phyloP scores from a whole-genome alignment of 2,329 filamentous ascomycete genomes.

The Microascus cirrosus region DNA sequence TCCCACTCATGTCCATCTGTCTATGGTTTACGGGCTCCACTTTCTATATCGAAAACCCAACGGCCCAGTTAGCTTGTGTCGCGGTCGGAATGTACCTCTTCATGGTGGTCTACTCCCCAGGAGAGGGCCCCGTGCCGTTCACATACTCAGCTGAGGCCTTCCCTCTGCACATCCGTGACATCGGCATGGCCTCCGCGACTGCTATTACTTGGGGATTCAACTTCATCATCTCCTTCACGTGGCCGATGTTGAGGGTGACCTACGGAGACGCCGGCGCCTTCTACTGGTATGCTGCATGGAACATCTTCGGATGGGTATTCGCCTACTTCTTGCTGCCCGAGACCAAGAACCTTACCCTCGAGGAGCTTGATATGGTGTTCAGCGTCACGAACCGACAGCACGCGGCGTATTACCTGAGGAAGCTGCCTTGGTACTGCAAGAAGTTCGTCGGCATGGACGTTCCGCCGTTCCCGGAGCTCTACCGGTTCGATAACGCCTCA shows the following conservation, averaged over 20 bases:
- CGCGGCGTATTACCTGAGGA: conserved; percentile 18
- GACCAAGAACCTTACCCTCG: conserved; percentile 21
- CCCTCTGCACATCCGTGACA: conserved; percentile 41
- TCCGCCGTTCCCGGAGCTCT: conserved; percentile 17
- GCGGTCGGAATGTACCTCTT: conserved; percentile 26
- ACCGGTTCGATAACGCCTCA: conserved; percentile 12
- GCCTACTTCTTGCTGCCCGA: conserved; percentile 22
- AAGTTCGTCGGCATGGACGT: conserved; percentile 17
- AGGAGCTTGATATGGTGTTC: conserved; percentile 22
- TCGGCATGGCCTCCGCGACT: conserved; percentile 39
- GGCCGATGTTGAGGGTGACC: conserved; percentile 13
- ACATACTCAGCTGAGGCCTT: conserved; percentile 50
- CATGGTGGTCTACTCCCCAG: conserved; percentile 31
- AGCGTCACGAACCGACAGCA: conserved; percentile 18
- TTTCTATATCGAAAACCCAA: conserved; percentile 26
- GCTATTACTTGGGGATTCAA: conserved; percentile 28
- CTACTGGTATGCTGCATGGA: conserved; percentile 26
- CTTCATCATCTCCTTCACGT: conserved; percentile 23
- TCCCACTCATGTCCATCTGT: conserved; percentile 45
- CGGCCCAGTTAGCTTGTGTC: conserved; percentile 19
- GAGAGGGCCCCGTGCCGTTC: conserved; percentile 46
- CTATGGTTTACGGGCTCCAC: conserved; percentile 40
- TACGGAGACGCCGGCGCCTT: conserved; percentile 15
- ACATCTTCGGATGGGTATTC: conserved; percentile 19
- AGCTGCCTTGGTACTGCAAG: conserved; percentile 18